Base-by-base conservation (phyloP, 306 rosid species). In the Sophora flavescens region DNA sequence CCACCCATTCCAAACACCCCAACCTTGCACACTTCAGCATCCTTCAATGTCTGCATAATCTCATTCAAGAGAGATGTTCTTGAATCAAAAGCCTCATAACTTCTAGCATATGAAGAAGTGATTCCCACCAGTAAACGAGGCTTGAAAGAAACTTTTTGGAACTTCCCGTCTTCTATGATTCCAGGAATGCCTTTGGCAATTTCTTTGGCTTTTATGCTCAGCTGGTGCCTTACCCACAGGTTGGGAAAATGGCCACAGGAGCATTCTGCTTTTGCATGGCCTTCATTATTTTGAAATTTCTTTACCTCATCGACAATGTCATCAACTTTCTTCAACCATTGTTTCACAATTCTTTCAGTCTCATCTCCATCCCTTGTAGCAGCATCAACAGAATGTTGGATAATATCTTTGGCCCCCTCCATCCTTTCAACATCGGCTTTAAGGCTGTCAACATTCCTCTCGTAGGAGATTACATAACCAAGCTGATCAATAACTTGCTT, bases 311-410 rank as follows among this genome's bases (percentile, higher is more conserved):
- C 14, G 41, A 26, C 3, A 26, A 1, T 26, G 2, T 0, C 13
- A 4, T 39, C 57, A 32, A 57, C 69, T 45, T 12, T 56, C 4
- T 5, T n/a, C 28, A 77, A 0, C 75, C 75, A 77, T 8, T 8
- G 17, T 4, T 16, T 11, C 12, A 77, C 68, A 30, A 1, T 0
- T 8, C 1, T 5, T 2, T 32, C 17, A n/a, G 45, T 73, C 5
- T 44, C 56, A 30, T 73, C 35, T 13, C 58, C 68, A 0, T 60
- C 60, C 4, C 18, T 59, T 30, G 1, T 18, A 32, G 38, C 36
- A 2, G 4, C 36, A 5, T 59, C 54, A 45, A 78, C 42, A 5
- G 5, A 2, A 36, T 35, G 14, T 38, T 48, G 70, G 15, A 22
- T 2, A 3, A 4, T 8, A 0, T 6, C 64, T 54, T 28, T 65